Percentiles rank a stretch among this genome's conserved stretches.
phyloP scores from a whole-genome alignment of 192 early-diverging fungal species.

The Coemansia sp. region DNA sequence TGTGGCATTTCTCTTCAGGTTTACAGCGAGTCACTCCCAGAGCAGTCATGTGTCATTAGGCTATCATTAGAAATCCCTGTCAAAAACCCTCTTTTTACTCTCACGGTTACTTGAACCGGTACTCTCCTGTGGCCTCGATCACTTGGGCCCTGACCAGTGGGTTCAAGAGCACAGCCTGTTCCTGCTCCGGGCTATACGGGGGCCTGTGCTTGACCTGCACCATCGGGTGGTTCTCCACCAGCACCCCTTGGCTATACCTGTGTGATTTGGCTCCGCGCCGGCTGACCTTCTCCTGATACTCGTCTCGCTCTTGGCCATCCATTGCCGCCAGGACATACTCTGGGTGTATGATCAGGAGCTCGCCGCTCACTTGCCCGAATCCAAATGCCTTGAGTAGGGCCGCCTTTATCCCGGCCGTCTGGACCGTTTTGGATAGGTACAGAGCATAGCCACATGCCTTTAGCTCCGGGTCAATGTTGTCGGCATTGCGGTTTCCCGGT shows the following conservation, averaged over 20 bases:
- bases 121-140: slow-evolving; percentile 5
- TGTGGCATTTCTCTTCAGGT: too few species aligned
- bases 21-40: too few species aligned
- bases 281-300: slow-evolving; percentile 11
- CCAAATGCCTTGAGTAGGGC: slow-evolving; percentile 65
- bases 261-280: slow-evolving; percentile 4
- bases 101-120: too few species aligned
- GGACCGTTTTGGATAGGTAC: slow-evolving; percentile 67
- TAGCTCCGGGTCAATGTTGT: slow-evolving; percentile 53
- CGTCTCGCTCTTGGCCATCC: neutral
- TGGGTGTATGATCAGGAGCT: slow-evolving; percentile 60
- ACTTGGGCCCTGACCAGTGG: slow-evolving; percentile 20
- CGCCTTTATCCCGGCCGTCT: slow-evolving; percentile 63
- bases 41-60: too few species aligned
- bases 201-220: slow-evolving; percentile 21
- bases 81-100: too few species aligned
- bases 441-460: slow-evolving; percentile 70
- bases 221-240: slow-evolving; percentile 33
- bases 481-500: slow-evolving; percentile 87
- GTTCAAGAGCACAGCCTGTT: slow-evolving; percentile 14
- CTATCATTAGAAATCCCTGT: too few species aligned
- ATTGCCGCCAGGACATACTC: slow-evolving; percentile 57
- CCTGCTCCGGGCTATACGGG: slow-evolving; percentile 21
- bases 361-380: slow-evolving; percentile 66
- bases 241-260: slow-evolving; percentile 29